Conservation (phyloP, 805 yeast species). For the Candida chilensis region DNA sequence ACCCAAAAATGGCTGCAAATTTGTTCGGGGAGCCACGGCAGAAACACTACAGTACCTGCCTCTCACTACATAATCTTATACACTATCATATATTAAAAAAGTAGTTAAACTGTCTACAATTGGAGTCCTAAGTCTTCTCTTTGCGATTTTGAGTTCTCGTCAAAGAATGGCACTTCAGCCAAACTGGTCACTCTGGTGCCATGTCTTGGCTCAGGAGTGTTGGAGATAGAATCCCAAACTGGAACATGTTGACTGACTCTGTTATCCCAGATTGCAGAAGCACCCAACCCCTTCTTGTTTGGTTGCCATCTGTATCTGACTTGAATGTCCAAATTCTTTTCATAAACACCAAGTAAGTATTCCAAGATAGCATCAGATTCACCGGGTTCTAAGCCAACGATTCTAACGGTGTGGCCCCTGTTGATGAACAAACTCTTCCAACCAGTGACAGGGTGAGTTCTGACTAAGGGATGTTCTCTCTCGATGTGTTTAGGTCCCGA, state of each 20-base stretch:
- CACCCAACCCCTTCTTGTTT: conserved; percentile 28
- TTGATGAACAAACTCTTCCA: conserved; percentile 50
- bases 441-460: conserved; percentile 62
- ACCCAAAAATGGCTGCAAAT: no score
- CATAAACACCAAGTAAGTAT: conserved; percentile 34
- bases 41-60: no score
- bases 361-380: conserved; percentile 41
- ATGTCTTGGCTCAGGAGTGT: conserved; percentile 29
- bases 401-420: conserved; percentile 38
- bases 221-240: conserved; percentile 37
- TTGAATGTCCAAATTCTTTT: conserved; percentile 45
- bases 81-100: no score
- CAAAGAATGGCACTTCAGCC: conserved; percentile 46
- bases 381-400: conserved; percentile 40
- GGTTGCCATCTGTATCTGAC: conserved; percentile 44
- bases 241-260: conserved; percentile 46
- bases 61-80: no score
- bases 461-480: conserved; percentile 50
- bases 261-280: conserved; percentile 55
- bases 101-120: no score
- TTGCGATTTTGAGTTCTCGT: conserved; percentile 39
- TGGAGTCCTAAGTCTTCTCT: conserved; percentile 47
- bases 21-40: no score
- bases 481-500: conserved; percentile 39
- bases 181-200: conserved; percentile 36